A percentile compares a stretch with the other conserved stretches of the same genome.
Evolutionary conservation across 441 rosid species (phyloP).

Genomic region (California macrophylla): DNA sequence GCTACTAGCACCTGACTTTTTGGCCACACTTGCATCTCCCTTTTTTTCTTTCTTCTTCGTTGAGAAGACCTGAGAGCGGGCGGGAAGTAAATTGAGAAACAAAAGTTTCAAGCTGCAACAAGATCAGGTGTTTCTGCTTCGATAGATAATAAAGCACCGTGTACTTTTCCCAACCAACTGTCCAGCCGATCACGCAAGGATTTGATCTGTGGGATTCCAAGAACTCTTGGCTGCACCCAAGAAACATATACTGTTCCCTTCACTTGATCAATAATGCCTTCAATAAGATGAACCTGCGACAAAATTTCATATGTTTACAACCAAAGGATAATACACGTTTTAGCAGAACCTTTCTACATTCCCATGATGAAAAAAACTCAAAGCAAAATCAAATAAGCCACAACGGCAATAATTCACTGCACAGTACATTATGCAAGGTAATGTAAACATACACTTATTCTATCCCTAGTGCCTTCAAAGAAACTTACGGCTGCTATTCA

Average conservation of each 20-base stretch:
- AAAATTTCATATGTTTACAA: not conserved
- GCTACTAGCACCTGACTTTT: no score
- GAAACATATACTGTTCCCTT: constrained; percentile 83
- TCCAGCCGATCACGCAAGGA: constrained; percentile 69
- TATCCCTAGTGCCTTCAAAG: not conserved
- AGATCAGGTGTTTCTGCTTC: constrained; percentile 98
- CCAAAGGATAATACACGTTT: not conserved
- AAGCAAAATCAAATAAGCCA: not conserved
- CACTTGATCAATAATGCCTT: constrained; percentile 79
- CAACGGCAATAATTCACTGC: not conserved
- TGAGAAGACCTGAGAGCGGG: not conserved
- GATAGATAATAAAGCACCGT: constrained; percentile 57
- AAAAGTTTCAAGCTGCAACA: constrained; percentile 40
- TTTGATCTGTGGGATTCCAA: constrained; percentile 75
- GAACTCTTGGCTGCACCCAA: constrained; percentile 95
- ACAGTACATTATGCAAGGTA: not conserved
- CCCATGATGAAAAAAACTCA: no score
- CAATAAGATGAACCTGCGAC: constrained; percentile 78
- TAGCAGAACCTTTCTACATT: not conserved
- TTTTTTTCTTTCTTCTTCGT: not conserved
- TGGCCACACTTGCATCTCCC: not conserved
- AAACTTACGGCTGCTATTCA: not conserved
- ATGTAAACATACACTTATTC: not conserved
- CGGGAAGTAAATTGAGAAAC: constrained; percentile 2
- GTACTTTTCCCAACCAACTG: constrained; percentile 68